phyloP scores from a whole-genome alignment of 1,284 basidiomycete genomes.

The Sporisorium reilianum region DNA sequence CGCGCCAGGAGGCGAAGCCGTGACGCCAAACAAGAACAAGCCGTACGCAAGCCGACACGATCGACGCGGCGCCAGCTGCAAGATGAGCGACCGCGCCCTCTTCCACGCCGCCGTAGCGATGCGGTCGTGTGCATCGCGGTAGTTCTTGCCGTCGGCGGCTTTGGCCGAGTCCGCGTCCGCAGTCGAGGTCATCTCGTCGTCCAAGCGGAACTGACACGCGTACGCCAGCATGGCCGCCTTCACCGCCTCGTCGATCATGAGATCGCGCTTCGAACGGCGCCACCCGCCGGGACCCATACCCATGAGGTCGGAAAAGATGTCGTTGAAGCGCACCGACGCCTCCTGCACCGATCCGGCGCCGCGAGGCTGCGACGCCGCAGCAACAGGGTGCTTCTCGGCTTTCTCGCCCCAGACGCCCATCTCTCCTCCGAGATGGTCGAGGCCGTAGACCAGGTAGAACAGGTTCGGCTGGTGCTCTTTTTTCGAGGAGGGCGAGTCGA shows the following conservation, averaged over 20 bases:
- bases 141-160: slow-evolving; percentile 36
- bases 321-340: slow-evolving; percentile 32
- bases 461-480: slow-evolving; percentile 53
- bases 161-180: slow-evolving; percentile 35
- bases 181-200: slow-evolving; percentile 42
- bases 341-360: slow-evolving; percentile 23
- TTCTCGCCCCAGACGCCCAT: slow-evolving; percentile 54
- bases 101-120: slow-evolving; percentile 54
- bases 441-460: slow-evolving; percentile 52
- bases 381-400: slow-evolving; percentile 14
- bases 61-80: slow-evolving; percentile 44
- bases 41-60: slow-evolving; percentile 49
- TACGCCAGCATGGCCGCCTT: slow-evolving; percentile 54
- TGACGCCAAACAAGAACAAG: slow-evolving; percentile 48
- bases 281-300: slow-evolving; percentile 48
- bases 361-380: slow-evolving; percentile 2
- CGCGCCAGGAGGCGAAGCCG: slow-evolving; percentile 46
- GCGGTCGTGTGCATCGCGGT: slow-evolving; percentile 49
- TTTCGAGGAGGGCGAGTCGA: slow-evolving; percentile 33
- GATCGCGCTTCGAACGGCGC: slow-evolving; percentile 42
- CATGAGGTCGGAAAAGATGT: slow-evolving; percentile 30
- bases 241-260: slow-evolving; percentile 53
- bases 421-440: slow-evolving; percentile 52
- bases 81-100: slow-evolving; percentile 39
- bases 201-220: slow-evolving; percentile 50